Conservation (phyloP, 2,329 filamentous ascomycete genomes). For the Claviceps capensis region DNA sequence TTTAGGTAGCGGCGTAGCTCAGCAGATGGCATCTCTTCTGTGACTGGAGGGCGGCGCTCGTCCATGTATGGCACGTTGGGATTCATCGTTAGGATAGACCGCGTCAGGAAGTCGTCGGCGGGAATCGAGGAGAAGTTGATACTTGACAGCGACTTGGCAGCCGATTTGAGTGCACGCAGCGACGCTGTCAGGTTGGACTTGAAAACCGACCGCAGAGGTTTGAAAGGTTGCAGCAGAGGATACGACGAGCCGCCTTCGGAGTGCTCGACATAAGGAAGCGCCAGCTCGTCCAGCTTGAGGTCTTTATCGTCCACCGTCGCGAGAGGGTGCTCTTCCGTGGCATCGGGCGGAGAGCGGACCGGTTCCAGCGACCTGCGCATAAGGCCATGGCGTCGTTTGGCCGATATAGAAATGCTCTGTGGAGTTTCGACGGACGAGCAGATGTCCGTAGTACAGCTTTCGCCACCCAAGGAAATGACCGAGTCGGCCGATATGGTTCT, state of each 20-base stretch:
- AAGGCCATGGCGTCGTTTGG: slow-evolving; percentile 22
- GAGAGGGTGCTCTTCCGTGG: slow-evolving; percentile 37
- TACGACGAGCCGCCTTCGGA: not conserved
- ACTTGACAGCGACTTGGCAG: slow-evolving; percentile 48
- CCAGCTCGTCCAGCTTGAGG: slow-evolving; percentile 35
- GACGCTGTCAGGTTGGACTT: slow-evolving; percentile 58
- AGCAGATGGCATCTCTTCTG: slow-evolving; percentile 51
- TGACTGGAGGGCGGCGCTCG: slow-evolving; percentile 48
- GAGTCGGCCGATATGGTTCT: slow-evolving; percentile 47
- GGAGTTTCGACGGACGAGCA: slow-evolving; percentile 37
- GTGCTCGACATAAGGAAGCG: slow-evolving; percentile 20
- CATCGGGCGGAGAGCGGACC: slow-evolving; percentile 40
- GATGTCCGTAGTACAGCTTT: slow-evolving; percentile 37
- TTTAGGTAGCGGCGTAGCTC: slow-evolving; percentile 55
- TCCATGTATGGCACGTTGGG: slow-evolving; percentile 53
- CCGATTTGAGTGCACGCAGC: slow-evolving; percentile 47
- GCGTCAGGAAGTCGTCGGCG: slow-evolving; percentile 52
- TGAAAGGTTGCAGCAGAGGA: slow-evolving; percentile 25
- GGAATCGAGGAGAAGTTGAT: slow-evolving; percentile 51
- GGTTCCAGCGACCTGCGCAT: slow-evolving; percentile 38
- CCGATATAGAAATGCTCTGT: slow-evolving; percentile 21
- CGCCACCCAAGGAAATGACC: slow-evolving; percentile 42
- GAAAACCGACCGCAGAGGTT: slow-evolving; percentile 43
- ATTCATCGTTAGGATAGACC: slow-evolving; percentile 54
- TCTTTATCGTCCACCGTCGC: slow-evolving; percentile 17